Base-by-base conservation (phyloP, 148 eudicot genomes). In the Euryodendron excelsum region DNA sequence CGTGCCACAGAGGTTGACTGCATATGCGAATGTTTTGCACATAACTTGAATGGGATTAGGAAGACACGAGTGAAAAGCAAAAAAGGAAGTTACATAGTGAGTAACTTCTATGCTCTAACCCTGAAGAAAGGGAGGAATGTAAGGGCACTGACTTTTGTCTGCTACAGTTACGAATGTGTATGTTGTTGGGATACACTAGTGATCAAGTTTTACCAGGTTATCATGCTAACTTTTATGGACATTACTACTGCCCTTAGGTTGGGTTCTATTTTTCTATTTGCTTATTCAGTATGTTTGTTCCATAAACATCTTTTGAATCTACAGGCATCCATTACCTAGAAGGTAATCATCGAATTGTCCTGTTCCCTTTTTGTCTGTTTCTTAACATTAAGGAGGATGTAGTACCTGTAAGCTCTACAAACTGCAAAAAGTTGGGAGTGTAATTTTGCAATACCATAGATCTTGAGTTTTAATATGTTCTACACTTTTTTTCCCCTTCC, bases 151-250 rank as follows among this genome's bases (percentile, higher is more conserved):
- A 10, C 55, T 47, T 31, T 47, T 48, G 36, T 27, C 36, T 36
- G 1, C 11, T 14, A 69, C 58, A 25, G n/a, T 47, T 15, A n/a
- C 21, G 37, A 30, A n/a, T n/a, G 20, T 71, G 21, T 28, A 47
- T 59, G 74, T 27, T 48, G 59, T 71, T 71, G 74, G 39, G 34
- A n/a, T 39, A n/a, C 37, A 48, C n/a, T 20, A 27, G 34, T 71
- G 59, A 30, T 48, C 56, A 27, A 30, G 37, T 50, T 14, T 48
- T 18, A 47, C 5, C 17, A 10, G 34, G 9, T 27, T 69, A 28
- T 69, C 7, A 52, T n/a, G n/a, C n/a, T n/a, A n/a, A n/a, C n/a
- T n/a, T n/a, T n/a, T n/a, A n/a, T n/a, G n/a, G n/a, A n/a, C n/a
- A n/a, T n/a, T n/a, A n/a, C n/a, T n/a, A n/a, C n/a, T n/a, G n/a